Evolutionary conservation across 805 yeast genomes (phyloP).

Genomic region (Nadsonia fulvescens): DNA sequence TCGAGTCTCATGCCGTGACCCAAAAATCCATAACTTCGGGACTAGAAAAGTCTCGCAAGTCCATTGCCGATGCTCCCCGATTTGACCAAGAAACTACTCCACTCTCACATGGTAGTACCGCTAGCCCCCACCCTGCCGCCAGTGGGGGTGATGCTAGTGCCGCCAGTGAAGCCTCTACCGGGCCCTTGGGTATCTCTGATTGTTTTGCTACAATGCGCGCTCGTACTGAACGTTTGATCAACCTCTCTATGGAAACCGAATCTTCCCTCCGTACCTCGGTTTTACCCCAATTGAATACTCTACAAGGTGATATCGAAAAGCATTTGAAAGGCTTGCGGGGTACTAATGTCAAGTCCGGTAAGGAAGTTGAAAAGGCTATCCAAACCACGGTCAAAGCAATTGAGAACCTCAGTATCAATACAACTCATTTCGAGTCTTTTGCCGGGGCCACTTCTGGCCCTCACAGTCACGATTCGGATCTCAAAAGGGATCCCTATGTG

Average conservation of each 20-base stretch:
- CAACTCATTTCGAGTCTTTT: slow-evolving; percentile 21
- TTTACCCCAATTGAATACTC: slow-evolving; percentile 26
- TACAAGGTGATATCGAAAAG: slow-evolving; percentile 23
- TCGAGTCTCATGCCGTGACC: slow-evolving; percentile 14
- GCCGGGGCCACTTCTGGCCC: slow-evolving; percentile 11
- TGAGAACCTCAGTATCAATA: slow-evolving; percentile 19
- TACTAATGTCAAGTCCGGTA: slow-evolving; percentile 19
- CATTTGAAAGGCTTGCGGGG: slow-evolving; percentile 25
- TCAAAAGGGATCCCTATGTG: slow-evolving; percentile 29
- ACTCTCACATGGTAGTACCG: slow-evolving; percentile 1
- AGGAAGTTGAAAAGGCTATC: slow-evolving; percentile 22
- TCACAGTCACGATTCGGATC: slow-evolving; percentile 19
- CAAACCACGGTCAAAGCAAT: slow-evolving; percentile 21
- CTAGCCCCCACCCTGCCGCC: slow-evolving; percentile 3
- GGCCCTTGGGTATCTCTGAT: slow-evolving; percentile 16
- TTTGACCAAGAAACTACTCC: slow-evolving; percentile 13
- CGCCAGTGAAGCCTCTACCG: slow-evolving; percentile 6
- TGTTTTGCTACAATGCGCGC: slow-evolving; percentile 19
- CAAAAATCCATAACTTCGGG: slow-evolving; percentile 16
- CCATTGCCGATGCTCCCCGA: slow-evolving; percentile 18
- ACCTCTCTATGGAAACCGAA: slow-evolving; percentile 24
- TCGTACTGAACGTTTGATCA: slow-evolving; percentile 18
- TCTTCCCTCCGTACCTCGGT: slow-evolving; percentile 20
- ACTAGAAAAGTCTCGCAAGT: slow-evolving; percentile 20
- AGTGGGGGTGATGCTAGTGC: slow-evolving; percentile 4